phyloP scores from a whole-genome alignment of 1,284 basidiomycete genomes.

The Rhodotorula sp. region DNA sequence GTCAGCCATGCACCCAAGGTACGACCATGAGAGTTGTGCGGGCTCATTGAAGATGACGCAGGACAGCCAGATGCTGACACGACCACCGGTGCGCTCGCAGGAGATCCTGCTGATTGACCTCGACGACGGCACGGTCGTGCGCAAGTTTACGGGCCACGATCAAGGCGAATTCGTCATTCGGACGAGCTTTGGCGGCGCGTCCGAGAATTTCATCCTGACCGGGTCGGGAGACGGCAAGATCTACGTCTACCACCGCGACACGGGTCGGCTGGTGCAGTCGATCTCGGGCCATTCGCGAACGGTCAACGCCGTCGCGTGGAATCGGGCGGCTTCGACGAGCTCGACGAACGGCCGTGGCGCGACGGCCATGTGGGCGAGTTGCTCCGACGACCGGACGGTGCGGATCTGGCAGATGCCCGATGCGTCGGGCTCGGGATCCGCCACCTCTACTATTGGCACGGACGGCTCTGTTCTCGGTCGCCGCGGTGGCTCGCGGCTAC shows the following conservation, averaged over 20 bases:
- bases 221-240: constrained; percentile 92
- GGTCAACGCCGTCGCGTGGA: constrained; percentile 97
- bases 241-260: constrained; percentile 92
- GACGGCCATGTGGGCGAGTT: constrained; percentile 73
- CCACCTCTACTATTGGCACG: background rate
- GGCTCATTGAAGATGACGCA: background rate
- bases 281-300: constrained; percentile 79
- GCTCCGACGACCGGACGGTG: constrained; percentile 45
- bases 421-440: background rate
- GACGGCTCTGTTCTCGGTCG: background rate
- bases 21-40: constrained; percentile 45
- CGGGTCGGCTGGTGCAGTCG: constrained; percentile 74
- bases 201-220: constrained; percentile 83
- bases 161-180: constrained; percentile 81
- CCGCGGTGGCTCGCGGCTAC: constrained; percentile 59
- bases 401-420: constrained; percentile 39
- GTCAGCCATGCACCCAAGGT: constrained; percentile 84
- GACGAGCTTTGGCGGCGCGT: constrained; percentile 89
- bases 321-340: constrained; percentile 54
- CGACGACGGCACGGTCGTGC: constrained; percentile 59
- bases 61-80: constrained; percentile 1
- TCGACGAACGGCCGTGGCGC: constrained; percentile 33
- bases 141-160: constrained; percentile 76
- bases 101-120: constrained; percentile 88
- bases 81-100: constrained; percentile 52